Base-by-base conservation (phyloP, 2,329 filamentous ascomycete species). In the Diplodia sapinea region DNA sequence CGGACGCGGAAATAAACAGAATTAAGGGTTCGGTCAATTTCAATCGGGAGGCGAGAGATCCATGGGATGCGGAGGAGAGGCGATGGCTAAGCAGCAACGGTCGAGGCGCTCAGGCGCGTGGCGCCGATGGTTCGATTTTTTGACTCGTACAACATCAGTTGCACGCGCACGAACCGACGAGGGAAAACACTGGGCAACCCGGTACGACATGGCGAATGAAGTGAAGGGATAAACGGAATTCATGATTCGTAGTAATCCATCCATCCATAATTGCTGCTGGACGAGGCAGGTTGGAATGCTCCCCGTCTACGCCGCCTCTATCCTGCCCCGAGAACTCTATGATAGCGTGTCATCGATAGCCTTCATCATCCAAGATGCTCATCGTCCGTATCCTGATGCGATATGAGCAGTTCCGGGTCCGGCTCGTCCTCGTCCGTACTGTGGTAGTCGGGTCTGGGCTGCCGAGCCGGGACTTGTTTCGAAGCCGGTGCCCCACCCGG, bases 341-440 rank as follows among this genome's bases (percentile, higher is more conserved):
- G 43, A 36, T 20, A 56, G 51, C 8, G 51, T 51, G 56, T 47
- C 47, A 15, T 63, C 31, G 12, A 26, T 38, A 50, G 29, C 31
- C 5, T 63, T 26, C 43, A n/a, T 47, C 43, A 63, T 31, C 47
- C 47, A 63, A 63, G 31, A 29, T 38, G 29, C 61, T 79, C 76
- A 2, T 75, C 76, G 68, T 81, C 78, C 5, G 75, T 77, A 61
- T 82, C 80, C 63, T 81, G 80, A 68, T 80, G 79, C 11, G 81
- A 83, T 40, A 84, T 82, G 73, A 84, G 74, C 13, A 84, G 74
- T 69, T 84, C 82, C 12, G 82, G 81, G 73, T 83, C 81, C 7
- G 81, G 81, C 29, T 79, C 78, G 69, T 83, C 81, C 68, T 80
- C 77, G 67, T 82, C 80, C 7, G 78, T 78, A 54, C 80, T 79